Base-by-base conservation (phyloP, 1,284 basidiomycete genomes). In the Rhodotorula sp. region DNA sequence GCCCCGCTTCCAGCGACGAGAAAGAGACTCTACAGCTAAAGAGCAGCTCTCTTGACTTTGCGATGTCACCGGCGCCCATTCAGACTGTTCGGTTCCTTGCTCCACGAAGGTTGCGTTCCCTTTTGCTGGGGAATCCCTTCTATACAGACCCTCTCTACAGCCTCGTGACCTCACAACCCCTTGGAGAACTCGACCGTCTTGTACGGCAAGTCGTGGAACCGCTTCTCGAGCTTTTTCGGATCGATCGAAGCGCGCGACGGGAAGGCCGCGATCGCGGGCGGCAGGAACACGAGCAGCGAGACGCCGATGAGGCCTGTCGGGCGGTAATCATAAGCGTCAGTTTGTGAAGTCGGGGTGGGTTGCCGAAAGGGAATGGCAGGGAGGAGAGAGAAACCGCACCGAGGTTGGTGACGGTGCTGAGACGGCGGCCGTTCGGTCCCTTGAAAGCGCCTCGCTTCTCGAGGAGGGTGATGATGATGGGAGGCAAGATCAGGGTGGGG, bases 181-280 rank as follows among this genome's bases (percentile, higher is more conserved):
- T 85, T 85, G 78, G 84, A 85, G 78, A 85, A 86, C 78, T 84
- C 84, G 31, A 86, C 79, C n/a, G 77, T 18, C 8, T 77, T 65
- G 56, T 81, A 78, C 16, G 73, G 74, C 58, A 84, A 79, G 59
- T 76, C 62, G 34, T 81, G 74, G 76, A 81, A 82, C 23, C 77
- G 67, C 62, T 83, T 79, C 64, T 82, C 81, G 18, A 86, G 79
- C 71, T 81, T 81, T 39, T 80, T 78, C 20, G 83, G 80, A 60
- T 78, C 74, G 47, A 84, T 82, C 8, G 71, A 71, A 0, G 83
- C 84, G 20, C 82, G 79, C 72, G 85, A 84, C 8, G 85, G 85
- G 80, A 85, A 86, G 72, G 83, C 83, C 18, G 85, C 85, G 74
- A 86, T 85, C n/a, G 85, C 84, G 12, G 85, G 85, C 1, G 85